Base-by-base conservation (phyloP, 768 basidiomycete species). In the Termitomyces heimii region DNA sequence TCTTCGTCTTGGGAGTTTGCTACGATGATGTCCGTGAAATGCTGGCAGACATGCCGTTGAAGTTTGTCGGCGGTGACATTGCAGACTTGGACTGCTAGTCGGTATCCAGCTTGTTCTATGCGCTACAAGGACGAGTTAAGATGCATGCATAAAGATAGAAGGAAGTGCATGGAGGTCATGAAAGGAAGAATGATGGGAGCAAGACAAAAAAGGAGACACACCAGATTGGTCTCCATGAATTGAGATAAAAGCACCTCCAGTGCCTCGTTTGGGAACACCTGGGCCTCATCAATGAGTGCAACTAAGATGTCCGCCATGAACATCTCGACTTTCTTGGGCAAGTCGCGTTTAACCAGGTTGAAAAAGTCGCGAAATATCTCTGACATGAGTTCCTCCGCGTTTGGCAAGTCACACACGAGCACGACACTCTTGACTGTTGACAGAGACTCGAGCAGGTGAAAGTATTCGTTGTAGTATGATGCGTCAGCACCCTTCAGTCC, bases 351-450 rank as follows among this genome's bases (percentile, higher is more conserved):
- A 34, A 95, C 84, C 54, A 97, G 80, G 6, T 77, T 78, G 62
- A 98, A 94, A 62, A 94, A 82, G 63, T 86, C 85, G 63, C 84
- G 84, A 71, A 98, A 98, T 59, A 93, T 83, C 42, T 90, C 86
- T 52, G 74, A 69, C 76, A 94, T 84, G 59, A 97, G 81, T 50
- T 93, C 89, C 58, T 98, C 96, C 12, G 86, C 84, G 35, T 83
- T 84, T 4, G 88, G 91, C 14, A 98, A 81, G 71, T 98, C 96
- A 71, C 92, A 94, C 16, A 97, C 86, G 63, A 98, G 82, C 13
- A 94, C 92, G 31, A 97, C 88, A 63, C 89, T 92, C 80, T 98
- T 98, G 66, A 98, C 94, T 34, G 89, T 90, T 2, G 94, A 91
- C 26, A 99, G 78, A 26, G 88, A 92, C 65, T 98, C 94, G 29